A percentile compares a stretch with the other conserved stretches of the same genome.
phyloP scores from a whole-genome alignment of 2,329 filamentous ascomycete genomes.

The Cadophora sp. region DNA sequence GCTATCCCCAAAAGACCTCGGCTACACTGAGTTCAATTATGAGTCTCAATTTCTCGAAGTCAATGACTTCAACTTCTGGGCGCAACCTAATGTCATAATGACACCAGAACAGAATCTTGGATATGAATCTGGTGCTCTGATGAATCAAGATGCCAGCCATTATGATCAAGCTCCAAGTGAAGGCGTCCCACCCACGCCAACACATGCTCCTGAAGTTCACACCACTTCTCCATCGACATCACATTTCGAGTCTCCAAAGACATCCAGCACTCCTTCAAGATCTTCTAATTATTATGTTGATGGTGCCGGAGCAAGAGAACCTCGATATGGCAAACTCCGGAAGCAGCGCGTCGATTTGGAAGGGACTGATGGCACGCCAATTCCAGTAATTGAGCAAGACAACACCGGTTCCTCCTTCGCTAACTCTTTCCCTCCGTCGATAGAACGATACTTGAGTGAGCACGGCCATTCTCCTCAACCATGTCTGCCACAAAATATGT shows the following conservation, averaged over 20 bases:
- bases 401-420: too few relatives aligned
- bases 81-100: not conserved
- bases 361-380: not conserved
- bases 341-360: conserved; percentile 3
- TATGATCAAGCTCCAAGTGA: not conserved
- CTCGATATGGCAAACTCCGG: not conserved
- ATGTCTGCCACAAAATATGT: not conserved
- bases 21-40: conserved; percentile 10
- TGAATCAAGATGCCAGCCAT: not conserved
- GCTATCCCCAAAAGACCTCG: conserved; percentile 9
- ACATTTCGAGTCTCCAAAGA: not conserved
- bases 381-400: not conserved
- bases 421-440: not conserved
- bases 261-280: not conserved
- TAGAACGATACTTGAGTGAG: not conserved
- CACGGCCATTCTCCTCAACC: not conserved
- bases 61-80: conserved; percentile 5
- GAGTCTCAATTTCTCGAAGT: not conserved
- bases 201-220: not conserved
- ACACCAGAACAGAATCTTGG: not conserved
- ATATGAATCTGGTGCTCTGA: not conserved
- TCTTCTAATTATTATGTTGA: conserved; percentile 1
- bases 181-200: not conserved
- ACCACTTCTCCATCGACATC: not conserved
- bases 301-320: conserved; percentile 3